phyloP scores from a whole-genome alignment of 306 rosid genomes.

The Senna siamea region DNA sequence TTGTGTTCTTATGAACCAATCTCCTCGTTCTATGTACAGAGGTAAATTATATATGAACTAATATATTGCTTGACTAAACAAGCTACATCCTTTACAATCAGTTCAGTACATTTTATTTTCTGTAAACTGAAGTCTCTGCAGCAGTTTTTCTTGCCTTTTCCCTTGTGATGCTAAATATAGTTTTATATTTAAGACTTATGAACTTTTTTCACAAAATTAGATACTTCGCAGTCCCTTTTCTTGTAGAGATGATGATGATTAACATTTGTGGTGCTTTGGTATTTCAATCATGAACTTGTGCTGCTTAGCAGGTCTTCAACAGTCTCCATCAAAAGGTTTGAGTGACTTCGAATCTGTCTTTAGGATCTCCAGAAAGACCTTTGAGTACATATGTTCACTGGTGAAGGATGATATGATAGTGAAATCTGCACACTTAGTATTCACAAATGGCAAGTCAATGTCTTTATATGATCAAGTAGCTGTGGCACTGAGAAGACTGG shows the following conservation, averaged over 20 bases:
- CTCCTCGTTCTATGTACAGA: slow-evolving; percentile 2
- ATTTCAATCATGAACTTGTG: background rate
- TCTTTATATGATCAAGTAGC: slow-evolving; percentile 65
- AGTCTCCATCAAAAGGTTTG: slow-evolving; percentile 44
- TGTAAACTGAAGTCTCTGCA: background rate
- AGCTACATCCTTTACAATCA: slow-evolving; percentile 3
- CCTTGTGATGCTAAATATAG: background rate
- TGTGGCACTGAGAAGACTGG: slow-evolving; percentile 70
- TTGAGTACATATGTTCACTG: slow-evolving; percentile 71
- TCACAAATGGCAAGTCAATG: slow-evolving; percentile 58
- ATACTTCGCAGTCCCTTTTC: too few relatives aligned
- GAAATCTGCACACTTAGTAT: slow-evolving; percentile 59
- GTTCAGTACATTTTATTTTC: background rate
- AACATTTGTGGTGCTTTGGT: background rate
- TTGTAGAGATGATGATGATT: background rate
- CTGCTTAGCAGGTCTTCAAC: slow-evolving; percentile 51
- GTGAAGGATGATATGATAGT: slow-evolving; percentile 73
- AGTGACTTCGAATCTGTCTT: slow-evolving; percentile 59
- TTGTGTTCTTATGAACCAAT: background rate
- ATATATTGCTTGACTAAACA: slow-evolving; percentile 9
- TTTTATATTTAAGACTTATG: slow-evolving; percentile 4
- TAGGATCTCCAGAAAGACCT: slow-evolving; percentile 57
- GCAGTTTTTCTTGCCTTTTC: slow-evolving; percentile 2
- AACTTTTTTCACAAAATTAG: too few relatives aligned
- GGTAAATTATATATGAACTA: background rate